phyloP scores from a whole-genome alignment of 2,329 filamentous ascomycete species.

The Curvularia lunata region DNA sequence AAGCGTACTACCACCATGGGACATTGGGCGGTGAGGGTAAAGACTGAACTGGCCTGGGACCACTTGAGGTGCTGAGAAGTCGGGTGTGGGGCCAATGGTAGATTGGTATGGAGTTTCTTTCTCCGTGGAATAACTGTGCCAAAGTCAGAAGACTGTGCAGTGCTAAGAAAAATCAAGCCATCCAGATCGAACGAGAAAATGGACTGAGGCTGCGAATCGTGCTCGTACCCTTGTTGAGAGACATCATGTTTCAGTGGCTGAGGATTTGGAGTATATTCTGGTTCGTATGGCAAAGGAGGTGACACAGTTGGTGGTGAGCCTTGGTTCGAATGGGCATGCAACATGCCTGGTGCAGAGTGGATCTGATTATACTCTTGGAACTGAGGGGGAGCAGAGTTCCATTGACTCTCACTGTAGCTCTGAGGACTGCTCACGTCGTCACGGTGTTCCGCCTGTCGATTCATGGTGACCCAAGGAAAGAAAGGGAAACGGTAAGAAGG shows the following conservation, averaged over 20 bases:
- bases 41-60: constrained; percentile 26
- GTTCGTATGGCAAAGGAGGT: constrained; percentile 26
- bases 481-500: constrained; percentile 8
- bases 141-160: constrained; percentile 13
- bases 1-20: constrained; percentile 25
- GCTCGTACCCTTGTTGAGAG: constrained; percentile 25
- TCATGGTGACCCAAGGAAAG: constrained; percentile 19
- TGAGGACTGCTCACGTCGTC: constrained; percentile 21
- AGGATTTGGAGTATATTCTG: constrained; percentile 18
- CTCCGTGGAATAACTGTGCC: constrained; percentile 25
- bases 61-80: constrained; percentile 33
- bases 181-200: neutral
- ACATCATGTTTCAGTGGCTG: constrained; percentile 12
- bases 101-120: constrained; percentile 25
- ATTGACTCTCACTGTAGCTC: constrained; percentile 24
- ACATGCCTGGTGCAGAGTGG: constrained; percentile 15
- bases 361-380: constrained; percentile 32
- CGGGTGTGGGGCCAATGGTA: constrained; percentile 21
- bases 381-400: constrained; percentile 30
- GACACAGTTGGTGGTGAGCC: constrained; percentile 25
- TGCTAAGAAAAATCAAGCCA: neutral
- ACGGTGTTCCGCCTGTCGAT: constrained; percentile 22
- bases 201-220: constrained; percentile 4
- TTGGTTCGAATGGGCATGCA: constrained; percentile 14
- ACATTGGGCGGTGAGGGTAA: constrained; percentile 24